Evolutionary conservation across 106 monocot species (phyloP), one percentile per base, ranked within the genome.

Genomic region (Dendrobium nobile): DNA sequence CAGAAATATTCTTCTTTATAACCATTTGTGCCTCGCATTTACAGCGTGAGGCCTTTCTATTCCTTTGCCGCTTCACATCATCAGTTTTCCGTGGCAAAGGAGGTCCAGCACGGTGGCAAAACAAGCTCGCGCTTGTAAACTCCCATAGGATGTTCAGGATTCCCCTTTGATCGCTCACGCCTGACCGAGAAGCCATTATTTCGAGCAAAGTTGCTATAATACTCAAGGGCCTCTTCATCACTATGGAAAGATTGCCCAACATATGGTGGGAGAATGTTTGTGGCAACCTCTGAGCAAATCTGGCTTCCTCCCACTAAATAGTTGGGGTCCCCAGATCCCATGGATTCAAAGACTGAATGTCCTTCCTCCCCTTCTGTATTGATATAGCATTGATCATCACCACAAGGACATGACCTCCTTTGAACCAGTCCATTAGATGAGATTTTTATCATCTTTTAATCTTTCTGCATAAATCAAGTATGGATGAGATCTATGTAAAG

Each of bases 11-110:
- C 83, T 95, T 95, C 83, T 95, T 95, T 31, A 95, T 92, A 1
- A 95, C 86, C 95, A 95, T 92, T 54, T 90, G 90, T 41, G 95
- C 95, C 48, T 89, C 95, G 41, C 95, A 95, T 78, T 87, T 88
- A 84, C 95, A 95, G 7, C 95, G 87, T 9, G 83, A 84, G 4
- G 92, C 90, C 33, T 90, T 92, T 41, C 84, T 88, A 54, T 86
- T 92, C 77, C 88, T 88, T 43, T 87, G 90, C 7, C 87, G 80
- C 67, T 92, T 92, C 48, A 82, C 43, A 70, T 95, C 88, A 41
- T 27, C 77, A 0, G 85, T 81, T 84, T 92, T 88, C 72, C 87
- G 77, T 4, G 84, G 82, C 24, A 90, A 75, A 55, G 92, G 87
- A 59, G 80, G 80, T 17, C 95, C 95, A 0, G 95, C 95, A 41